Conservation (phyloP, 768 basidiomycete species). For the Suillus ampliporus region DNA sequence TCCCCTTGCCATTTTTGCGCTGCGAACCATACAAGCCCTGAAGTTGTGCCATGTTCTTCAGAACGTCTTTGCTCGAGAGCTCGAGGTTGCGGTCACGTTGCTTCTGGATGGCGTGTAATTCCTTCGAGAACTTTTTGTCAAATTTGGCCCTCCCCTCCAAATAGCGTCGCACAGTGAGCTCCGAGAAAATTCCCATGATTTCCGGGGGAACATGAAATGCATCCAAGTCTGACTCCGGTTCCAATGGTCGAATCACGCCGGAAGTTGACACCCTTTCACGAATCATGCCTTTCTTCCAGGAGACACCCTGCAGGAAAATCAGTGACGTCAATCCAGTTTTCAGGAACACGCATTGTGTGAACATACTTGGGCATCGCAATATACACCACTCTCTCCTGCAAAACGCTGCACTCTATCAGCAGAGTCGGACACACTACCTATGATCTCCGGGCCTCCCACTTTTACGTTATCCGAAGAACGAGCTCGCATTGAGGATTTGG, state of each 20-base stretch:
- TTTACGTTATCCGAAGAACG: constrained; percentile 16
- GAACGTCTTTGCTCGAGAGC: constrained; percentile 65
- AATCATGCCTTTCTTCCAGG: constrained; percentile 72
- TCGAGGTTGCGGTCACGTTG: constrained; percentile 68
- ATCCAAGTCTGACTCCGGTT: constrained; percentile 67
- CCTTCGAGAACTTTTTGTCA: constrained; percentile 69
- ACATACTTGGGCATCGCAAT: constrained; percentile 55
- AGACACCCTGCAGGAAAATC: constrained; percentile 36
- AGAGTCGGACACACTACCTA: constrained; percentile 19
- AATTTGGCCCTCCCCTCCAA: constrained; percentile 62
- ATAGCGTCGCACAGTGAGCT: constrained; percentile 79
- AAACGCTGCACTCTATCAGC: constrained; percentile 28
- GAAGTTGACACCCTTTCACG: constrained; percentile 86
- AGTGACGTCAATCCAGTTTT: constrained; percentile 10
- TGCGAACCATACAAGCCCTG: constrained; percentile 19
- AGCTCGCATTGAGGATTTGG: neutral
- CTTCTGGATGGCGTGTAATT: constrained; percentile 64
- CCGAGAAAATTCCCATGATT: constrained; percentile 76
- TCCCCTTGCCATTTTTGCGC: constrained; percentile 24
- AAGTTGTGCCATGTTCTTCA: constrained; percentile 58
- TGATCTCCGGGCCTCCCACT: constrained; percentile 25
- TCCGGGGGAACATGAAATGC: constrained; percentile 70
- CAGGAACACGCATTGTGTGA: constrained; percentile 2
- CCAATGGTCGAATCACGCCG: constrained; percentile 84
- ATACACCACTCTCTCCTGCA: constrained; percentile 70